Percentiles rank a stretch among this genome's conserved stretches.
Evolutionary conservation across 2,329 filamentous ascomycete genomes (phyloP).

Genomic region (Tolypocladium guangdongense): DNA sequence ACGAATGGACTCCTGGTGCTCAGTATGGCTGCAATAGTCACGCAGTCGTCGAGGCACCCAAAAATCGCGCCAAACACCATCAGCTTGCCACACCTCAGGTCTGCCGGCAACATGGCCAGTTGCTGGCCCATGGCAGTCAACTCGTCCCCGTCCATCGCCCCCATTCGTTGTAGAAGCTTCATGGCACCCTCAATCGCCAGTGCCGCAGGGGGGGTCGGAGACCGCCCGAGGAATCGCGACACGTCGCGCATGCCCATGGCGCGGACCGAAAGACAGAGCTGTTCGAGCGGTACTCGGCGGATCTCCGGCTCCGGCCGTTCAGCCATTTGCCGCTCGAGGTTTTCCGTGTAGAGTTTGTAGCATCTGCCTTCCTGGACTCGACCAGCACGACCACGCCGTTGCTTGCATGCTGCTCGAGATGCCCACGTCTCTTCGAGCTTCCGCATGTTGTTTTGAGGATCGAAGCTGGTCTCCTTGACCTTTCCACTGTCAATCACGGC

Average conservation of each 20-base stretch:
- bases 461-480: slow-evolving; percentile 94
- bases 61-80: slow-evolving; percentile 95
- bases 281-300: slow-evolving; percentile 81
- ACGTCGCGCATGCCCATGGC: slow-evolving; percentile 89
- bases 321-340: slow-evolving; percentile 76
- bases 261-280: slow-evolving; percentile 86
- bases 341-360: slow-evolving; percentile 89
- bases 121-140: slow-evolving; percentile 87
- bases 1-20: slow-evolving; percentile 82
- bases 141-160: slow-evolving; percentile 74
- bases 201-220: slow-evolving; percentile 78
- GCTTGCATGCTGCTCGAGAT: slow-evolving; percentile 86
- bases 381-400: slow-evolving; percentile 84
- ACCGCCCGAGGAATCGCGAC: slow-evolving; percentile 67
- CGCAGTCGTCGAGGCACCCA: slow-evolving; percentile 76
- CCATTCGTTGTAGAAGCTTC: slow-evolving; percentile 69
- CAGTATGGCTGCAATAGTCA: slow-evolving; percentile 86
- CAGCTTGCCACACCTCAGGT: slow-evolving; percentile 84
- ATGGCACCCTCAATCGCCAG: slow-evolving; percentile 81
- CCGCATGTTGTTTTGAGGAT: slow-evolving; percentile 85
- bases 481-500: slow-evolving; percentile 91
- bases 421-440: slow-evolving; percentile 93
- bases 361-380: slow-evolving; percentile 84
- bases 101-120: slow-evolving; percentile 88
- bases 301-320: slow-evolving; percentile 91